Evolutionary conservation across 169 alveolate species (phyloP), one percentile per base, ranked within the genome.

Genomic region (Neospora caninum): DNA sequence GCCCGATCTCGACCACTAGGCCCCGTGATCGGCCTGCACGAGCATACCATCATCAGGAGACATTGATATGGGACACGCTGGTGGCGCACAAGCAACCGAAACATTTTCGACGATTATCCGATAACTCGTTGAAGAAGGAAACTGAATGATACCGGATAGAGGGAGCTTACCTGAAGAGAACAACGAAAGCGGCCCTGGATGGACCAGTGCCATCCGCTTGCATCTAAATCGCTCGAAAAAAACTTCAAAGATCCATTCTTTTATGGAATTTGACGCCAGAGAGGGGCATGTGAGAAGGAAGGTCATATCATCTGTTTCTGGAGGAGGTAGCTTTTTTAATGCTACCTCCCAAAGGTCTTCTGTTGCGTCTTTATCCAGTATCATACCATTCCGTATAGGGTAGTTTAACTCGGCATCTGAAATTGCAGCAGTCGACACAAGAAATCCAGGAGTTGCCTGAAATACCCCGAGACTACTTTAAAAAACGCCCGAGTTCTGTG

Each of bases 271-370:
- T 13, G 84, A 36, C 2, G 84, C n/a, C 42, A 73, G 42, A 18
- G 84, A 43, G 25, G 84, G 84, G n/a, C 43, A 73, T 0, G 84
- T 73, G 42, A 36, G 45, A 22, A 73, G 42, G 45, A 0, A 34
- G 0, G 20, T 22, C 43, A 73, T 31, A 20, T 73, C 43, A n/a
- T n/a, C 43, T 20, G 84, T 36, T 9, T 73, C 84, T 22, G 84
- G 13, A 1, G 39, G 42, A 36, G 42, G 16, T 0, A 34, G n/a
- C 27, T 73, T 73, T 27, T n/a, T 36, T 31, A 73, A 36, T 16
- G 42, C 84, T 13, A n/a, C 49, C 84, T 73, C 84, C 84, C 84
- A 73, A 31, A 73, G 84, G 20, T 73, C 84, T 73, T 73, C 84
- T 10, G 42, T 31, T 73, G 42, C 84, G 27, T 73, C 84, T n/a